Evolutionary conservation across 164 flowering plant species (phyloP).

Genomic region (Chimonanthus praecox): DNA sequence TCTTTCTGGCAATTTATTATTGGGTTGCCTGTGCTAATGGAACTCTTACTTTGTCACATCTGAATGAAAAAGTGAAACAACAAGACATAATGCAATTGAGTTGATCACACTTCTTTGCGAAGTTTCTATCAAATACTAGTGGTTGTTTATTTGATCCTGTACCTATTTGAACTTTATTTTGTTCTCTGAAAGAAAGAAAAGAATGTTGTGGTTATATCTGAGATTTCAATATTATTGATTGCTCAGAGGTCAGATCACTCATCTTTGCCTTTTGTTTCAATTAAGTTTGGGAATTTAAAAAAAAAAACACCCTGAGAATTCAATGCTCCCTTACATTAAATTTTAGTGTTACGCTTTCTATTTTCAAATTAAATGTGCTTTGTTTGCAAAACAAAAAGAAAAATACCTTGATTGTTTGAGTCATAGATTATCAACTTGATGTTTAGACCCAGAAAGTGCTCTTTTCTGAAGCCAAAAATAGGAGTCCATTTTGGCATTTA

Average conservation of each 20-base stretch:
- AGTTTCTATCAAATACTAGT: not conserved
- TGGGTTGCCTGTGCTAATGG: not conserved
- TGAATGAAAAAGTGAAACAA: not conserved
- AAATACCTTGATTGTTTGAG: no score
- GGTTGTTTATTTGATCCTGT: not conserved
- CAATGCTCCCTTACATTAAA: no score
- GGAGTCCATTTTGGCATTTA: no score
- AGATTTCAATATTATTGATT: not conserved
- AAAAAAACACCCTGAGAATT: no score
- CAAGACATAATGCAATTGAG: not conserved
- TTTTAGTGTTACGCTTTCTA: no score
- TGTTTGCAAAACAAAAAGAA: no score
- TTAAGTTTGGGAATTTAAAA: not conserved
- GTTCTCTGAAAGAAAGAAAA: not conserved
- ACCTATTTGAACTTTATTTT: not conserved
- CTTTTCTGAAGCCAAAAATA: no score
- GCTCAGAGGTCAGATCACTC: not conserved
- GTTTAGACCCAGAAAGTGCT: no score
- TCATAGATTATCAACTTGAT: no score
- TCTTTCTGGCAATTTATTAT: not conserved
- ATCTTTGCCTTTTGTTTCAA: not conserved
- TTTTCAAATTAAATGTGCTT: no score
- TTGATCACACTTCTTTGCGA: not conserved
- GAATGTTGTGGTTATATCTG: not conserved
- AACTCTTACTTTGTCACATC: not conserved